Evolutionary conservation across 2,329 filamentous ascomycete species (phyloP), one percentile per base, ranked within the genome.

Genomic region (Aspergillus sp.): DNA sequence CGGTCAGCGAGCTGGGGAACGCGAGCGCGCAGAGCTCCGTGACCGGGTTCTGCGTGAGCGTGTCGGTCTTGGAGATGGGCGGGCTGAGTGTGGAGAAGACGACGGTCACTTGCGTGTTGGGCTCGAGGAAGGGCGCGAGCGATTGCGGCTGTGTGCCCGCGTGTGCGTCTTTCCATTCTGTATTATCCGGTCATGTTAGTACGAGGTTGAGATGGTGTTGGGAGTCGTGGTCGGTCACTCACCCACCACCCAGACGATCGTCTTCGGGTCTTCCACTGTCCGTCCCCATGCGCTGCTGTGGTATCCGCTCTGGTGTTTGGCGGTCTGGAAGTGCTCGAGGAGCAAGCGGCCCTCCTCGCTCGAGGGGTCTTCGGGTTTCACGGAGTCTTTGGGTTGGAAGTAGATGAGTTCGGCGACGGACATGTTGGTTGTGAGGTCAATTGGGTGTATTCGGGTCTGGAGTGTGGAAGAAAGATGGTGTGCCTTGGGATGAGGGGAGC

Each of bases 1-100:
- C 62, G 4, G 67, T 58, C 46, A 69, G 56, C 19, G 71, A 59
- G 23, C 64, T 63, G 0, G 72, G 62, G 55, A 81, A 78, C 56
- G 76, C 74, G 25, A 79, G 68, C 0, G 68, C 69, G 9, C 73
- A 66, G 29, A 81, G 64, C 60, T 84, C 81, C 1, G 80, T 81
- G 2, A 80, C 68, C 2, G 80, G 78, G 36, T 71, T 68, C 16
- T 65, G 58, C 29, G 68, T 69, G 2, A 65, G 53, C 0, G 67
- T 64, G n/a, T 62, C 58, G 7, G 64, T 66, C 42, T 54, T 54
- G 5, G 57, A 55, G 50, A 62, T 57, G 1, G 64, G 44, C 4
- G 70, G 68, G 16, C 43, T 65, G 25, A 74, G 63, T 0, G 67
- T 69, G 10, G 66, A 59, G 57, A 64, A 69, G 51, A 73, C 42